phyloP scores from a whole-genome alignment of 2,329 filamentous ascomycete species.

The Fusarium sp. region DNA sequence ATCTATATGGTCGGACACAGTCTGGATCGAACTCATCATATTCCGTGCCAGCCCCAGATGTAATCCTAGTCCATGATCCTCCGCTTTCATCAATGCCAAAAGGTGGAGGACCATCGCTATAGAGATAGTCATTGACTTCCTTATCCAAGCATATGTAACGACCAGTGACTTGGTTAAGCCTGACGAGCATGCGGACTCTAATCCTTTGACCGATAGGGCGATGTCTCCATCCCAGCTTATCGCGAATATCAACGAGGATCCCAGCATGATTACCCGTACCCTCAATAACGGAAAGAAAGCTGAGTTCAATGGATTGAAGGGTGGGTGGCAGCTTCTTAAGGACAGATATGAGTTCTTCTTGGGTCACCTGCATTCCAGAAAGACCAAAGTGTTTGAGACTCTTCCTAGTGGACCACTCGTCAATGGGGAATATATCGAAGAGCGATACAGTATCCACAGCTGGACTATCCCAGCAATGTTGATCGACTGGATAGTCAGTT shows the following conservation, averaged over 20 bases:
- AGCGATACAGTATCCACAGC: background rate
- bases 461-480: background rate
- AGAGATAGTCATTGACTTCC: constrained; percentile 17
- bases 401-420: background rate
- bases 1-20: background rate
- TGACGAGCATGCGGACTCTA: background rate
- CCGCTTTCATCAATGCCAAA: background rate
- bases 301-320: background rate
- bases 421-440: background rate
- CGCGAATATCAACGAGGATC: background rate
- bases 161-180: background rate
- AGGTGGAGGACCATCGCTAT: background rate
- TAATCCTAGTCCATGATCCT: background rate
- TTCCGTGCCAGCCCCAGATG: background rate
- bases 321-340: background rate
- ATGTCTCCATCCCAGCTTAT: background rate
- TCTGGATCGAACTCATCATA: background rate
- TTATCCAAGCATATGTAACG: constrained; percentile 7
- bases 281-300: background rate
- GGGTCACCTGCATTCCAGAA: background rate
- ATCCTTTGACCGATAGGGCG: background rate
- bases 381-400: constrained; percentile 1
- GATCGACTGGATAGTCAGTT: background rate
- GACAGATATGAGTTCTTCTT: background rate
- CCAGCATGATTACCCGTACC: background rate